These are phyloP conservation scores for Secale cereale DNA, from an alignment of 176 grass and related monocot species.

Conservation along the genomic window DNA sequence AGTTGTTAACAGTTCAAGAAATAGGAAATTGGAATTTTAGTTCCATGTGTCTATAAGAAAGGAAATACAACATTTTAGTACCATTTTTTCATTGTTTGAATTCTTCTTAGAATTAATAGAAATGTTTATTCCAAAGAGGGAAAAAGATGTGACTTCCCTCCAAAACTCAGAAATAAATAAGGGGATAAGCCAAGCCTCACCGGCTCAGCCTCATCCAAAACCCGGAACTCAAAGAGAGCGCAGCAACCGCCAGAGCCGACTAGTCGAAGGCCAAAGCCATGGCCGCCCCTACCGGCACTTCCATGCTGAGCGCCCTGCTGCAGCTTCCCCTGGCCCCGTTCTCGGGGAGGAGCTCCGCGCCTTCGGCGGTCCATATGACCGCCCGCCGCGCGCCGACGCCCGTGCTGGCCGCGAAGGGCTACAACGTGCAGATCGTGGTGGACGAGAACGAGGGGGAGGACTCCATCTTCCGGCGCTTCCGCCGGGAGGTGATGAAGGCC, in stretches of 20 bases:
- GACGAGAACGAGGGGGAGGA: conserved; percentile 82
- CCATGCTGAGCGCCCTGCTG: conserved; percentile 31
- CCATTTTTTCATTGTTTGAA: not conserved
- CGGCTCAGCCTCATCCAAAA: conserved; percentile 23
- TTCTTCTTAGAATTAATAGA: not conserved
- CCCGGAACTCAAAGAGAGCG: not conserved
- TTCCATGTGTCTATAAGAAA: not conserved
- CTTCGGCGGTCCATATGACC: conserved; percentile 38
- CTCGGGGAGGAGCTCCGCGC: conserved; percentile 35
- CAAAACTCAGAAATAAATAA: conserved; percentile 28
- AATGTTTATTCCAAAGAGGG: not conserved
- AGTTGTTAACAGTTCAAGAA: not conserved
- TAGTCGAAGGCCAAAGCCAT: conserved; percentile 30
- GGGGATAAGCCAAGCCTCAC: conserved; percentile 29
- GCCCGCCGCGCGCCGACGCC: conserved; percentile 21
- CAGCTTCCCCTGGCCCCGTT: conserved; percentile 29
- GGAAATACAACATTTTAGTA: not conserved
- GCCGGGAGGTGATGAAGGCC: conserved; percentile 74
- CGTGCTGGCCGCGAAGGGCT: conserved; percentile 42
- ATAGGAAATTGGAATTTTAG: not conserved
- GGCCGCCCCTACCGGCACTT: conserved; percentile 19
- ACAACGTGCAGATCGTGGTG: conserved; percentile 87
- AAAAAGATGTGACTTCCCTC: too few species aligned
- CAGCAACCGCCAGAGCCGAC: not conserved
- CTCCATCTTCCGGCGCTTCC: conserved; percentile 67